Percentiles rank a stretch among this genome's conserved stretches.
Evolutionary conservation across 768 basidiomycete species (phyloP).

Genomic region (Agrocybe praecox): DNA sequence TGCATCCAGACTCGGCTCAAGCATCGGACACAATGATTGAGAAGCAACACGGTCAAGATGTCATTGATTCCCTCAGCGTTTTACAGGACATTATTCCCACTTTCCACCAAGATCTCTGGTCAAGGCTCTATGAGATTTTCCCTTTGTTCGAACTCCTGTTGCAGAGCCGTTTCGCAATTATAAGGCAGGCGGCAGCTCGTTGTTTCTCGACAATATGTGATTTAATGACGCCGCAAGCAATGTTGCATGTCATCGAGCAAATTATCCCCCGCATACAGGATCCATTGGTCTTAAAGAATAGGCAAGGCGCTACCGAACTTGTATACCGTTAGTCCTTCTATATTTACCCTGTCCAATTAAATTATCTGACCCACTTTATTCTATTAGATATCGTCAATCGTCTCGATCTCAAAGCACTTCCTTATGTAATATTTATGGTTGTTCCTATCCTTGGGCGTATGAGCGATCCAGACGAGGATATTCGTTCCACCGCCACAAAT

Average conservation of each 20-base stretch:
- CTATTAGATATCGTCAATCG: slow-evolving; percentile 83
- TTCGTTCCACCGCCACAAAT: slow-evolving; percentile 93
- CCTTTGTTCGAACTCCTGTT: slow-evolving; percentile 77
- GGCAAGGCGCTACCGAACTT: slow-evolving; percentile 90
- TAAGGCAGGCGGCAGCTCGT: slow-evolving; percentile 84
- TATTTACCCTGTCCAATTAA: background rate
- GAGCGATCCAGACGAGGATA: slow-evolving; percentile 92
- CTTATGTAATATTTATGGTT: slow-evolving; percentile 95
- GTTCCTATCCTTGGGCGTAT: slow-evolving; percentile 96
- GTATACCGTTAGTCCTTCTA: slow-evolving; percentile 77
- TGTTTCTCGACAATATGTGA: slow-evolving; percentile 89
- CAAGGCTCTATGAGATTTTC: slow-evolving; percentile 70
- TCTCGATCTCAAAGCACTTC: slow-evolving; percentile 91
- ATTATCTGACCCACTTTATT: slow-evolving; percentile 12
- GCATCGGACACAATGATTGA: slow-evolving; percentile 69
- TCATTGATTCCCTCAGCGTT: slow-evolving; percentile 91
- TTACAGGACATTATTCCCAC: slow-evolving; percentile 81
- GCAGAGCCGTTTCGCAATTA: slow-evolving; percentile 86
- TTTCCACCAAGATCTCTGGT: slow-evolving; percentile 70
- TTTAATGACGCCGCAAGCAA: slow-evolving; percentile 81
- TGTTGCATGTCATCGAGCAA: slow-evolving; percentile 87
- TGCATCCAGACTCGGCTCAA: slow-evolving; percentile 49
- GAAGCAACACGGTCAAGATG: slow-evolving; percentile 80
- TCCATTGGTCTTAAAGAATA: slow-evolving; percentile 66
- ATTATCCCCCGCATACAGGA: slow-evolving; percentile 85